Percentiles rank a stretch among this genome's conserved stretches.
Evolutionary conservation across 2,329 filamentous ascomycete genomes (phyloP).

Genomic region (Diplodia seriata): DNA sequence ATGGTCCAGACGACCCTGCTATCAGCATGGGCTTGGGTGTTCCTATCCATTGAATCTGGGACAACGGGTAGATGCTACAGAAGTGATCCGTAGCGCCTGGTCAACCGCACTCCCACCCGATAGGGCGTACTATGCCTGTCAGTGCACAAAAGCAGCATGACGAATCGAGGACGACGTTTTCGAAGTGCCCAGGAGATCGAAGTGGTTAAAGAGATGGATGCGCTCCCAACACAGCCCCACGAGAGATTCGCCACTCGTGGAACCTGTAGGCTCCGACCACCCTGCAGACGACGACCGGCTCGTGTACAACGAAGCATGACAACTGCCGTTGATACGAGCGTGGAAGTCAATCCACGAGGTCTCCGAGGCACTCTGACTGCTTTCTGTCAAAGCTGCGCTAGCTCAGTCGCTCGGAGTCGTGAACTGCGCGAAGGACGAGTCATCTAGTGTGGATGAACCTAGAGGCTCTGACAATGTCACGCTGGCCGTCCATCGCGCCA

Average conservation of each 20-base stretch:
- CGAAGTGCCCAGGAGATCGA: too few relatives aligned
- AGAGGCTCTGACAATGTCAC: constrained; percentile 4
- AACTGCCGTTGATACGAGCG: background rate
- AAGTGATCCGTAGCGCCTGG: background rate
- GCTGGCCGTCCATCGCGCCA: constrained; percentile 7
- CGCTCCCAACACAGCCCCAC: background rate
- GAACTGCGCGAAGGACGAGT: background rate
- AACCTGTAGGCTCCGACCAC: background rate
- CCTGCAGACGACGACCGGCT: background rate
- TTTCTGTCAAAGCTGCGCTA: background rate
- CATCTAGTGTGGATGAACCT: constrained; percentile 1
- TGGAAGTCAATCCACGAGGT: background rate
- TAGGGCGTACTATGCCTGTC: background rate
- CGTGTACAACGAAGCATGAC: background rate
- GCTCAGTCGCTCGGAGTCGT: background rate
- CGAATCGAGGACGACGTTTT: background rate
- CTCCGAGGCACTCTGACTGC: background rate
- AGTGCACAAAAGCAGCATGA: background rate
- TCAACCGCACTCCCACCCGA: background rate
- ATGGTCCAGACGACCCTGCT: background rate
- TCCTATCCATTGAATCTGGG: background rate
- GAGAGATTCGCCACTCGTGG: background rate
- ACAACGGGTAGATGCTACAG: background rate
- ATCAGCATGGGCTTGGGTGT: background rate
- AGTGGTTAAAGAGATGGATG: background rate